phyloP scores from a whole-genome alignment of 306 rosid species.

The Casuarina equisetifolia region DNA sequence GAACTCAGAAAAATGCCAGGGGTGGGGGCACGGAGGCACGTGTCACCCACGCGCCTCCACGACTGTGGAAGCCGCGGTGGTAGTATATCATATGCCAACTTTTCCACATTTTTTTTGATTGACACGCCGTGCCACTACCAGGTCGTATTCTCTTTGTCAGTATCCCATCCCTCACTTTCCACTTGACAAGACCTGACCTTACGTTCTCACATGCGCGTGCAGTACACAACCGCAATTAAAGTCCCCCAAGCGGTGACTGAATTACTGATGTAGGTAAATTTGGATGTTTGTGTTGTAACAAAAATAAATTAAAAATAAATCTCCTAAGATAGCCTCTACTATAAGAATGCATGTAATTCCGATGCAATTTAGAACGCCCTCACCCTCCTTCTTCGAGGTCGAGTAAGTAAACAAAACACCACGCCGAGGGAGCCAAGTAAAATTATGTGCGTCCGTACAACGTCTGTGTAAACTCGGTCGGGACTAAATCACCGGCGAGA shows the following conservation, averaged over 20 bases:
- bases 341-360: too few species aligned
- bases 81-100: neutral
- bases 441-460: neutral
- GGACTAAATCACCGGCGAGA: neutral
- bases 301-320: too few species aligned
- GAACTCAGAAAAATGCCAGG: neutral
- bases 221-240: neutral
- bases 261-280: too few species aligned
- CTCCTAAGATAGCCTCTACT: too few species aligned
- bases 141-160: neutral
- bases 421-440: too few species aligned
- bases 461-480: neutral
- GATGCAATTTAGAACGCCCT: neutral
- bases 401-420: too few species aligned
- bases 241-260: too few species aligned
- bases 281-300: too few species aligned
- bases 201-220: conserved; percentile 17
- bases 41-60: conserved; percentile 13
- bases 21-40: conserved; percentile 4
- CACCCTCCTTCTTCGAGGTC: neutral
- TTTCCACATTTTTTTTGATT: neutral
- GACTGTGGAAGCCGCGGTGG: conserved; percentile 22
- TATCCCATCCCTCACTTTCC: neutral
- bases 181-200: neutral
- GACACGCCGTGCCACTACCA: too few species aligned